A percentile compares a stretch with the other conserved stretches of the same genome.
phyloP scores from a whole-genome alignment of 73 alveolate genomes.

The Paramecium sexaurelia region DNA sequence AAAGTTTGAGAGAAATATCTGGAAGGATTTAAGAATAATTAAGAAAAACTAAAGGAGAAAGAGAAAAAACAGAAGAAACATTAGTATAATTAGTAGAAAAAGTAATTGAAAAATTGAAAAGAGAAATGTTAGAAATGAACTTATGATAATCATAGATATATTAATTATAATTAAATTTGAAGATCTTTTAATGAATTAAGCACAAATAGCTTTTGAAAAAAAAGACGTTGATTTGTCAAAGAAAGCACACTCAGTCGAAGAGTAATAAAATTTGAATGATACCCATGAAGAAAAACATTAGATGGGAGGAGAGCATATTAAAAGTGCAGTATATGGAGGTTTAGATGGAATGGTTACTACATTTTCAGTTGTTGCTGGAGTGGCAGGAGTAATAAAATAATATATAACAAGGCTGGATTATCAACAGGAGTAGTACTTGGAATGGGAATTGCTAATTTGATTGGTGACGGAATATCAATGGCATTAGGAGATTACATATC shows the following conservation, averaged over 20 bases:
- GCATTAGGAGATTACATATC: slow-evolving; percentile 68
- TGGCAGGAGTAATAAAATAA: not conserved
- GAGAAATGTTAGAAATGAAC: slow-evolving; percentile 68
- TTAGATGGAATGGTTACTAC: slow-evolving; percentile 67
- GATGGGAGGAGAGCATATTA: slow-evolving; percentile 59
- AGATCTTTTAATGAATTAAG: not conserved
- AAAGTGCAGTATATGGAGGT: slow-evolving; percentile 70
- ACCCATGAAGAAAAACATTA: slow-evolving; percentile 52
- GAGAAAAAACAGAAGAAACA: slow-evolving; percentile 67
- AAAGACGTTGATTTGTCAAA: slow-evolving; percentile 45
- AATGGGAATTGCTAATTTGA: slow-evolving; percentile 64
- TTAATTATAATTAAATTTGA: not conserved
- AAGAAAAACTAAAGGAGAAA: slow-evolving; percentile 43
- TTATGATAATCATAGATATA: slow-evolving; percentile 5
- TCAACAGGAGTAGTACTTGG: slow-evolving; percentile 49
- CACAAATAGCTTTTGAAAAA: slow-evolving; percentile 26
- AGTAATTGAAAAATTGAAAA: slow-evolving; percentile 65
- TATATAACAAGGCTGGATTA: slow-evolving; percentile 36
- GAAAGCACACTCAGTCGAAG: slow-evolving; percentile 22
- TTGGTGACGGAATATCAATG: slow-evolving; percentile 70
- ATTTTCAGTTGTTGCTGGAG: slow-evolving; percentile 65
- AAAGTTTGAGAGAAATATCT: slow-evolving; percentile 56
- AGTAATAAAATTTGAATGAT: not conserved
- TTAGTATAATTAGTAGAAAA: slow-evolving; percentile 58
- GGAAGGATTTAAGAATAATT: slow-evolving; percentile 57